Evolutionary conservation across 1,284 basidiomycete genomes (phyloP).

Genomic region (Melanopsichium pennsylvanicum): DNA sequence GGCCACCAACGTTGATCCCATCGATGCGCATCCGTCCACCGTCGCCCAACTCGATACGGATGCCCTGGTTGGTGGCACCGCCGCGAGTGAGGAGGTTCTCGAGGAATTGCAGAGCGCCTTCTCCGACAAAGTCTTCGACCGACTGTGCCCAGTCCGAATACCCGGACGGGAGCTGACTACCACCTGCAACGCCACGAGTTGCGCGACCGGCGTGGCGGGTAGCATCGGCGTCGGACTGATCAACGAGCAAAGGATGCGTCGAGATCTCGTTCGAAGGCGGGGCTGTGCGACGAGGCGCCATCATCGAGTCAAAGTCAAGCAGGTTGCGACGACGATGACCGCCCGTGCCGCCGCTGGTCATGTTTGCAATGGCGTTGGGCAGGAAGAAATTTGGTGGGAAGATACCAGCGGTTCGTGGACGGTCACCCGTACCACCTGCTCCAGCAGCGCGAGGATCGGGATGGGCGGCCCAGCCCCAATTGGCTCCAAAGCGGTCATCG

Average conservation of each 20-base stretch:
- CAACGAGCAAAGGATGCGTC: constrained; percentile 82
- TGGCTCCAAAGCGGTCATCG: constrained; percentile 63
- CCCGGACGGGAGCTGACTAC: constrained; percentile 21
- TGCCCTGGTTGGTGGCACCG: constrained; percentile 36
- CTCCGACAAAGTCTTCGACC: constrained; percentile 82
- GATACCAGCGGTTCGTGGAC: constrained; percentile 18
- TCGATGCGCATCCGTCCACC: constrained; percentile 56
- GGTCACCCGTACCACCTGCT: constrained; percentile 14
- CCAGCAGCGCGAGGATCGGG: constrained; percentile 16
- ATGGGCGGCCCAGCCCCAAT: constrained; percentile 60
- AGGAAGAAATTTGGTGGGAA: constrained; percentile 55
- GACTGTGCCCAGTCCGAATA: constrained; percentile 70
- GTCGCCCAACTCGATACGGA: constrained; percentile 57
- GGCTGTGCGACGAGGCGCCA: constrained; percentile 33
- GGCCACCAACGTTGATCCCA: constrained; percentile 29
- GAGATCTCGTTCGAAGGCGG: constrained; percentile 60
- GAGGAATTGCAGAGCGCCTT: constrained; percentile 81
- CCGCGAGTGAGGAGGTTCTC: constrained; percentile 74
- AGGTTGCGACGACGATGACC: constrained; percentile 38
- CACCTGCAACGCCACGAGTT: constrained; percentile 6
- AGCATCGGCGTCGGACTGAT: constrained; percentile 65
- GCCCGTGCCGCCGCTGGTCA: constrained; percentile 14
- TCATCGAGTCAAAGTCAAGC: constrained; percentile 47
- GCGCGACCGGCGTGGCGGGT: constrained; percentile 27
- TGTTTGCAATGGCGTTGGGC: constrained; percentile 30